A percentile compares a stretch with the other conserved stretches of the same genome.
Evolutionary conservation across 2,329 filamentous ascomycete species (phyloP).

Genomic region (Beauveria australis): DNA sequence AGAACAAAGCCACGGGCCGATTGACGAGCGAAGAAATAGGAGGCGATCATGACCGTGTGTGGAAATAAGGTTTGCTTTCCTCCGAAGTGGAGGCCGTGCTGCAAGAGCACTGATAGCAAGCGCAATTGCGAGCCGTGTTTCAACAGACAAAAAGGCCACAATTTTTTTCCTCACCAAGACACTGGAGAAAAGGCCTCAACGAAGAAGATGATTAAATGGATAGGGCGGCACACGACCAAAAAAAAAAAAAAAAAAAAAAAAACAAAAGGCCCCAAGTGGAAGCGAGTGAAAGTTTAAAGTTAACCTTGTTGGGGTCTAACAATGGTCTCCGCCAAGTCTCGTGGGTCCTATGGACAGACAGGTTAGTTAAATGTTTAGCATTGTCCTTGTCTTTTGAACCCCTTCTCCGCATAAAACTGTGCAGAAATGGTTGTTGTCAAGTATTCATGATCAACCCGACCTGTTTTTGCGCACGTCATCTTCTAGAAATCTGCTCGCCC

Average conservation of each 20-base stretch:
- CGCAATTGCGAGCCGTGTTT: slow-evolving; percentile 3
- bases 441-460: too few species aligned
- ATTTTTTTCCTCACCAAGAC: neutral
- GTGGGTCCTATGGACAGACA: neutral
- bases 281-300: slow-evolving; percentile 5
- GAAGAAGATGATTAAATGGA: neutral
- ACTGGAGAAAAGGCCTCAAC: neutral
- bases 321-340: neutral
- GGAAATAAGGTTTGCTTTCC: neutral
- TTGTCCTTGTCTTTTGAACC: neutral
- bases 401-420: too few species aligned
- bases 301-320: neutral
- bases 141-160: slow-evolving; percentile 2
- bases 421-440: too few species aligned
- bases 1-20: neutral
- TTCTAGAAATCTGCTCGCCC: neutral
- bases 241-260: neutral
- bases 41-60: neutral
- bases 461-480: neutral
- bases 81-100: neutral
- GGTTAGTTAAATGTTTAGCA: too few species aligned
- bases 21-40: neutral
- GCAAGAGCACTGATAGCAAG: slow-evolving; percentile 2
- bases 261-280: neutral
- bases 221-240: neutral